These are phyloP conservation scores for Fusarium nanum DNA, from an alignment of 2,329 filamentous ascomycete species.

Conservation along the genomic window DNA sequence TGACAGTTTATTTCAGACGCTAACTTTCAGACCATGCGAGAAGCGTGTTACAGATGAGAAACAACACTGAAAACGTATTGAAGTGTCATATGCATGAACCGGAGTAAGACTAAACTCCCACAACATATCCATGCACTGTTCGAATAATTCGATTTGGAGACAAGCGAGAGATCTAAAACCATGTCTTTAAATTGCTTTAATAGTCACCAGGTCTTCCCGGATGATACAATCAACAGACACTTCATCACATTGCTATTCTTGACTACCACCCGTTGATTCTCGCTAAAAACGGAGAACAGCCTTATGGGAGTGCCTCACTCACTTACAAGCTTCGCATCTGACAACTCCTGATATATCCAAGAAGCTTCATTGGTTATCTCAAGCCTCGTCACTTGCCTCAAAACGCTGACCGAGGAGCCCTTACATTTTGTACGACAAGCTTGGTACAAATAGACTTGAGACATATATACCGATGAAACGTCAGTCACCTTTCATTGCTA, in stretches of 20 bases:
- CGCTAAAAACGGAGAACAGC: not conserved
- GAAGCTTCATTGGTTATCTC: not conserved
- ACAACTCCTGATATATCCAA: not conserved
- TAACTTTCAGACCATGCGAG: not conserved
- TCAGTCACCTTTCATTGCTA: slow-evolving; percentile 7
- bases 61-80: not conserved
- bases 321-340: not conserved
- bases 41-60: slow-evolving; percentile 6
- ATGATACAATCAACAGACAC: not conserved
- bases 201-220: not conserved
- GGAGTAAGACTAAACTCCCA: not conserved
- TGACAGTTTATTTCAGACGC: too few relatives aligned
- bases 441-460: not conserved
- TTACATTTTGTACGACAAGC: not conserved
- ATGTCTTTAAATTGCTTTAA: not conserved
- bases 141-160: not conserved
- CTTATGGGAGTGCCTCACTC: not conserved
- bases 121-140: not conserved
- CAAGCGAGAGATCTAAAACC: not conserved
- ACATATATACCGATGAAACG: not conserved
- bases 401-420: not conserved
- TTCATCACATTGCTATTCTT: not conserved
- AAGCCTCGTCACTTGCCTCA: not conserved
- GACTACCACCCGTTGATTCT: not conserved
- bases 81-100: not conserved